Percentiles rank a stretch among this genome's conserved stretches.
Evolutionary conservation across 495 filamentous ascomycete genomes (phyloP).

Genomic region (Immersiella caudata): DNA sequence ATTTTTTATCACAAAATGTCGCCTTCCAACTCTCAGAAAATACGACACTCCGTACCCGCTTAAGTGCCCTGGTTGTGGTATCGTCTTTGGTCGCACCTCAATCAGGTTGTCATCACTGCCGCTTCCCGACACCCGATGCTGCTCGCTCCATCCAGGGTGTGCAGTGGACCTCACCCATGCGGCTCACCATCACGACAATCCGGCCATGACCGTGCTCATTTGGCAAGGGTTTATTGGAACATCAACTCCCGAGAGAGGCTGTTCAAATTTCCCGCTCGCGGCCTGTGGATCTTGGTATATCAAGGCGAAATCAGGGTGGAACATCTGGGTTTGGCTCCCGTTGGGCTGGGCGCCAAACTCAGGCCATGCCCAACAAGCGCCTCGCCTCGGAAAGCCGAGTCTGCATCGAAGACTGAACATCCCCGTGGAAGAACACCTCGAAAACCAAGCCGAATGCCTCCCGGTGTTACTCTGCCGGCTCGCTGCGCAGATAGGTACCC

Average conservation of each 20-base stretch:
- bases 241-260: constrained; percentile 1
- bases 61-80: neutral
- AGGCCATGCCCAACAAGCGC: constrained; percentile 21
- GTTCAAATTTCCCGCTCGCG: constrained; percentile 32
- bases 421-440: neutral
- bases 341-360: constrained; percentile 37
- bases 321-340: constrained; percentile 38
- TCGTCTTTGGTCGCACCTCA: neutral
- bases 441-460: neutral
- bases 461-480: neutral
- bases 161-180: neutral
- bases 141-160: neutral
- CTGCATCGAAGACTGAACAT: neutral
- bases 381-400: constrained; percentile 26
- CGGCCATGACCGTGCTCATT: neutral
- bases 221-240: neutral
- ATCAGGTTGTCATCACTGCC: constrained; percentile 4
- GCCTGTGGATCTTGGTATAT: constrained; percentile 26
- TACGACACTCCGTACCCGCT: neutral
- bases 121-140: constrained; percentile 2
- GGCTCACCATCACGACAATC: neutral
- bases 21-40: neutral
- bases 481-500: neutral
- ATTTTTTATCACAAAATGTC: neutral
- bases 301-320: constrained; percentile 13